A percentile compares a stretch with the other conserved stretches of the same genome.
These are phyloP conservation scores for Daldinia sp. DNA, from an alignment of 2,329 filamentous ascomycete genomes.

Conservation along the genomic window DNA sequence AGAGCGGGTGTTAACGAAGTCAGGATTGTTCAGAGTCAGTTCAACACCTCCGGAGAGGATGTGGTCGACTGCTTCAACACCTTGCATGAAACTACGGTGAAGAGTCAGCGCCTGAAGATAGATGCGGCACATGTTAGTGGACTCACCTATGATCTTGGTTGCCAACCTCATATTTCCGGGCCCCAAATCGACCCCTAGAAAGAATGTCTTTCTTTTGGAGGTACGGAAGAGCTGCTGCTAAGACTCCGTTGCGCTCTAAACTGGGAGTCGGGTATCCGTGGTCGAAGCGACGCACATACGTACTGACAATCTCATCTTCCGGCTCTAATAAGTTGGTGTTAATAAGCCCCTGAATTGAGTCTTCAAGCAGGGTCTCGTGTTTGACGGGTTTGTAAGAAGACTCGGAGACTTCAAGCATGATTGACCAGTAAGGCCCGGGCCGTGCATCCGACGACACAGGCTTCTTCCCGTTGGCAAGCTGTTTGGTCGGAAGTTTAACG, in stretches of 20 bases:
- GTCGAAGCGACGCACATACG: constrained; percentile 11
- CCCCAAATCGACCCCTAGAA: constrained; percentile 9
- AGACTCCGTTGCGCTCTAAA: constrained; percentile 9
- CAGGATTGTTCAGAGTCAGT: constrained; percentile 8
- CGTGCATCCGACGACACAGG: background rate
- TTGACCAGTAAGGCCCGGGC: constrained; percentile 7
- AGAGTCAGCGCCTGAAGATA: background rate
- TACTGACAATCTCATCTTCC: constrained; percentile 11
- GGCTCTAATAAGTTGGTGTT: constrained; percentile 8
- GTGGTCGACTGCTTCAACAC: constrained; percentile 13
- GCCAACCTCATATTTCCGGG: constrained; percentile 9
- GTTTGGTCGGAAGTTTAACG: constrained; percentile 10
- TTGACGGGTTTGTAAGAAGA: constrained; percentile 10
- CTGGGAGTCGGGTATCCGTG: constrained; percentile 14
- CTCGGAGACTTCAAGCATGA: constrained; percentile 13
- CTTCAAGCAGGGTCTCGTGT: constrained; percentile 9
- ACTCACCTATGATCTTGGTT: constrained; percentile 12
- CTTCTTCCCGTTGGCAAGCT: constrained; percentile 7
- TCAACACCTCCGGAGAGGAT: background rate
- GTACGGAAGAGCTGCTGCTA: constrained; percentile 8
- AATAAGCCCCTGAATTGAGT: constrained; percentile 5
- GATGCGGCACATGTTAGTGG: background rate
- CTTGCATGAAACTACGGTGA: constrained; percentile 7
- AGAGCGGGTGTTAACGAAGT: constrained; percentile 3
- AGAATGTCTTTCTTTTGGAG: constrained; percentile 8